These are phyloP conservation scores for Quercus alba DNA, from an alignment of 306 rosid species.

Conservation along the genomic window DNA sequence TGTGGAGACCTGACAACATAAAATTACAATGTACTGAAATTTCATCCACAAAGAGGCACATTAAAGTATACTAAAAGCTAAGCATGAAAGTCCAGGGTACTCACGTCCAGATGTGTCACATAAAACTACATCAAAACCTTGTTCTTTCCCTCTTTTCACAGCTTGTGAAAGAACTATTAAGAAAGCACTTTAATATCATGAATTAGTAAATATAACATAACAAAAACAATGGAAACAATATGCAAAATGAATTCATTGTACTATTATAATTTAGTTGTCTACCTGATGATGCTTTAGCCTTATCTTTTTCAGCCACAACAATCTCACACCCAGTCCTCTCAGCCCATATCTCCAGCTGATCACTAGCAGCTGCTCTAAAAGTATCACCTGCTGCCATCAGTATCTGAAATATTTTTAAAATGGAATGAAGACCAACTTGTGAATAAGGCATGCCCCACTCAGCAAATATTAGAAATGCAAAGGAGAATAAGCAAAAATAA, in stretches of 20 bases:
- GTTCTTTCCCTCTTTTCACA: constrained; percentile 82
- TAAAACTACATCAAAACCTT: constrained; percentile 77
- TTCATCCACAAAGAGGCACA: constrained; percentile 7
- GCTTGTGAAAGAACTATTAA: constrained; percentile 90
- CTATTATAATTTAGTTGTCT: constrained; percentile 12
- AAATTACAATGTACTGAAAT: constrained; percentile 13
- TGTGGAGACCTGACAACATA: constrained; percentile 77
- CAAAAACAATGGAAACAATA: constrained; percentile 2
- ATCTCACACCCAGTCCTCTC: constrained; percentile 95
- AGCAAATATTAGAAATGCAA: neutral
- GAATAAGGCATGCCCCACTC: constrained; percentile 1
- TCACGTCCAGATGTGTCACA: constrained; percentile 98
- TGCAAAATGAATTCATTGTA: constrained; percentile 2
- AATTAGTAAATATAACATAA: constrained; percentile 27
- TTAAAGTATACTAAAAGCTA: constrained; percentile 18
- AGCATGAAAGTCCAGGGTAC: constrained; percentile 26
- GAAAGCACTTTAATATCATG: constrained; percentile 43
- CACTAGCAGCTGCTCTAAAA: constrained; percentile 98
- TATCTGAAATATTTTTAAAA: constrained; percentile 52
- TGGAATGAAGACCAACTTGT: constrained; percentile 13
- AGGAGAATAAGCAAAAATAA: neutral
- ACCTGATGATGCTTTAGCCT: constrained; percentile 90
- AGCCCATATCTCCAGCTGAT: constrained; percentile 99
- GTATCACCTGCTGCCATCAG: constrained; percentile 99
- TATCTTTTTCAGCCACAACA: constrained; percentile 73